A percentile compares a stretch with the other conserved stretches of the same genome.
Conservation (phyloP, 306 rosid genomes). For the Vicia faba region DNA sequence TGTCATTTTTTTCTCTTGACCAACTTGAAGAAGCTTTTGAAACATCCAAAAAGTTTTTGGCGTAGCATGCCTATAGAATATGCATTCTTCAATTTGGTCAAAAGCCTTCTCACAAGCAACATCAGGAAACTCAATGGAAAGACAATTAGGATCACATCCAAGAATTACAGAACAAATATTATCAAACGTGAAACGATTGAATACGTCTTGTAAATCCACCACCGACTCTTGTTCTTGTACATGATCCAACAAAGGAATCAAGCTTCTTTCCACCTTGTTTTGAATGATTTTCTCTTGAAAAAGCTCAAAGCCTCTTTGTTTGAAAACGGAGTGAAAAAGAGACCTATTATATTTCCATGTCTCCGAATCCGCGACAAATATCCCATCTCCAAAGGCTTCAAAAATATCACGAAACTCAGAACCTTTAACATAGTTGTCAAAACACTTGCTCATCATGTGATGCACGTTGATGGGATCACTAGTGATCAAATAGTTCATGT, state of each 20-base stretch:
- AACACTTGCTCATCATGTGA: constrained; percentile 39
- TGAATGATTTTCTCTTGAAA: constrained; percentile 28
- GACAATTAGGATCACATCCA: constrained; percentile 49
- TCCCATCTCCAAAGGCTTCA: constrained; percentile 48
- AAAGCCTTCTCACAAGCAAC: constrained; percentile 48
- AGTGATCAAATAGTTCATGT: constrained; percentile 23
- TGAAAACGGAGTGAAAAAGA: constrained; percentile 30
- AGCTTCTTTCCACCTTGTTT: constrained; percentile 13
- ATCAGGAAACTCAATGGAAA: constrained; percentile 41
- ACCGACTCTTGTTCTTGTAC: not conserved
- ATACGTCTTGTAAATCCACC: constrained; percentile 49
- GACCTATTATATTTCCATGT: constrained; percentile 38
- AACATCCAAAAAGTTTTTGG: constrained; percentile 50
- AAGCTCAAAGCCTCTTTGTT: not conserved
- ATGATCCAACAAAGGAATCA: constrained; percentile 38
- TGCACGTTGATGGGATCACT: constrained; percentile 46
- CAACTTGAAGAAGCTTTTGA: constrained; percentile 45
- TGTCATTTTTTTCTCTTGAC: constrained; percentile 39
- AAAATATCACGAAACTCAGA: constrained; percentile 39
- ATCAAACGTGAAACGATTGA: constrained; percentile 47
- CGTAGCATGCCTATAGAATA: constrained; percentile 35
- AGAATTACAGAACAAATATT: constrained; percentile 40
- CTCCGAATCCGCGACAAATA: constrained; percentile 37
- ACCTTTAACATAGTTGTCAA: constrained; percentile 40
- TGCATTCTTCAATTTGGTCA: constrained; percentile 32